Evolutionary conservation across 306 rosid species (phyloP), one percentile per base, ranked within the genome.

Genomic region (Crataegus laevigata): DNA sequence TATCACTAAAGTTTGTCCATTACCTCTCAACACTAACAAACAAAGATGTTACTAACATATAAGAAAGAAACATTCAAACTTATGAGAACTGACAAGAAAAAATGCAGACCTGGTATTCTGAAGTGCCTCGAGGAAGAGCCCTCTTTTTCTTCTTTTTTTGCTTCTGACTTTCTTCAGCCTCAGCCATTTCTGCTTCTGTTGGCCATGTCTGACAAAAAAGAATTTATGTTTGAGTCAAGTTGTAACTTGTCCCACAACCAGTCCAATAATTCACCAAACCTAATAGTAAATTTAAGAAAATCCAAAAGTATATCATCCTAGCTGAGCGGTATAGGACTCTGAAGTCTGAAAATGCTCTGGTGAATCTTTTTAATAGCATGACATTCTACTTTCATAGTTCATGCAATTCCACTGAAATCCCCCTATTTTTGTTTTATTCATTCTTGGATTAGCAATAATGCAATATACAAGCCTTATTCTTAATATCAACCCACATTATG

Each of bases 151-250:
- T 75, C 89, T 61, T 87, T 70, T 86, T 89, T 85, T 88, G 83
- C 70, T 84, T 89, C 62, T 72, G 77, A 52, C 84, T 85, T 80
- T 77, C 82, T 72, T 84, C 90, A 73, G 97, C 96, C 81, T 86
- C 86, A 2, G 82, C 80, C 40, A 91, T 82, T 81, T 94, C 99
- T 69, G 80, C 93, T 69, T 92, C 96, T 30, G 99, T 92, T 76
- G 99, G 99, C 99, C 99, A 94, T 59, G 99, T 94, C 98, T 94
- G 83, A 55, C 24, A 15, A 71, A 28, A 47, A 67, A 72, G 62
- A 42, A 84, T 72, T 21, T 32, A 38, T 1, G 54, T 50, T 36
- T 40, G 52, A 61, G 26, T 68, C 21, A 66, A 42, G 59, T n/a
- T 70, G 47, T 15, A 75, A 42, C 50, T n/a, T 70, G 47, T 34